These are phyloP conservation scores for Rugosomyces carneus DNA, from an alignment of 1,284 basidiomycete genomes.

Conservation along the genomic window DNA sequence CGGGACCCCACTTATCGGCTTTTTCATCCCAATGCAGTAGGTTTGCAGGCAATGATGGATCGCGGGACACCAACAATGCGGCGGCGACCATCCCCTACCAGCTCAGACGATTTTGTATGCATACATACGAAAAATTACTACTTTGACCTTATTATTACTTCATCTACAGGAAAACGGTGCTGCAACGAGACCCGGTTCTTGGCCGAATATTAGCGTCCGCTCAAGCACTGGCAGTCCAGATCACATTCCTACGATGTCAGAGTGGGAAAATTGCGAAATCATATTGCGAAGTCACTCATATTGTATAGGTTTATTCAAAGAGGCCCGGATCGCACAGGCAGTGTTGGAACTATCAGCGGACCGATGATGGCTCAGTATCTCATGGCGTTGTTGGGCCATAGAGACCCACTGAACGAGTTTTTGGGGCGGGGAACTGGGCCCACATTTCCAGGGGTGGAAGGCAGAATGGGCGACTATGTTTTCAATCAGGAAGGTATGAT, in stretches of 20 bases:
- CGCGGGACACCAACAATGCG: constrained; percentile 22
- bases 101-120: constrained; percentile 22
- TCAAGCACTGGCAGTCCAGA: constrained; percentile 14
- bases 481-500: constrained; percentile 71
- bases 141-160: constrained; percentile 5
- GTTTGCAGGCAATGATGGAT: constrained; percentile 30
- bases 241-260: constrained; percentile 39
- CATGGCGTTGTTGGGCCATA: constrained; percentile 49
- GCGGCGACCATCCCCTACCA: constrained; percentile 12
- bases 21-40: constrained; percentile 21
- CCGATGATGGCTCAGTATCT: constrained; percentile 68
- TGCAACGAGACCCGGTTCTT: constrained; percentile 21
- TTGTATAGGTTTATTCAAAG: constrained; percentile 32
- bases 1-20: background rate
- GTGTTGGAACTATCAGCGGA: constrained; percentile 44
- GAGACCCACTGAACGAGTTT: constrained; percentile 37
- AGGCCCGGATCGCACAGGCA: constrained; percentile 18
- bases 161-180: constrained; percentile 17
- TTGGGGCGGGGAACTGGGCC: constrained; percentile 27
- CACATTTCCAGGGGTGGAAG: constrained; percentile 32
- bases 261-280: constrained; percentile 30
- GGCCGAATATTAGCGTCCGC: constrained; percentile 27
- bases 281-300: constrained; percentile 9
- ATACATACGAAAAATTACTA: background rate
- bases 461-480: constrained; percentile 75